Evolutionary conservation across 2,329 filamentous ascomycete species (phyloP), one percentile per base, ranked within the genome.

Genomic region (Metarhizium rileyi): DNA sequence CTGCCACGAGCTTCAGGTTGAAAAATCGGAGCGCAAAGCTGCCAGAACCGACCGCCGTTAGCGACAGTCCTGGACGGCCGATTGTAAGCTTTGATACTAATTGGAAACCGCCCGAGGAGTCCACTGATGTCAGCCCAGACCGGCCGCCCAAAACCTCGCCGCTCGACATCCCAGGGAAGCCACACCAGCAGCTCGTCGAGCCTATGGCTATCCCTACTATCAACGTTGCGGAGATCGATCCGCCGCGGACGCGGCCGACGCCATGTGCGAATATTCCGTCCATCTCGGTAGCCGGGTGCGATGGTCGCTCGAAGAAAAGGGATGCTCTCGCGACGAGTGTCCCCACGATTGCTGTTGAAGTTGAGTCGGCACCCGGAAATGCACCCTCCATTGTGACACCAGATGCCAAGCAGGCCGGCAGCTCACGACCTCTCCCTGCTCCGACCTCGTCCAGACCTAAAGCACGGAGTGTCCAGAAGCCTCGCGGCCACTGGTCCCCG

Each of bases 1-100:
- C 87, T 57, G 91, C 91, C 49, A 97, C 91, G 7, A 93, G 87
- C 69, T 94, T 94, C 80, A 85, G 76, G 64, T 73, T 93, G 55
- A 90, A 83, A 65, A 89, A 95, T 67, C 84, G 90, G 62, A 96
- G 90, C 68, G 70, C 83, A 50, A 94, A 87, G 64, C 75, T 97
- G 54, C 91, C 90, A 26, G 91, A 86, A 61, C 91, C 91, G 56
- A 88, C 87, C 49, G 84, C 87, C 61, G 90, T 97, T 67, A 96
- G 90, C 71, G 86, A 96, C 71, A 86, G 79, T 63, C 86, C 87
- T 59, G 89, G 89, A 59, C 83, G 91, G 64, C 91, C 91, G 55
- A 97, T 97, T 74, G 91, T 97, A 76, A 97, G 91, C 77, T 97
- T 97, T 76, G 80, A 95, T 70, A 80, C 80, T 61, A 80, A 85